A percentile compares a stretch with the other conserved stretches of the same genome.
Evolutionary conservation across 768 basidiomycete species (phyloP).

Genomic region (Boletus rubroflammeus): DNA sequence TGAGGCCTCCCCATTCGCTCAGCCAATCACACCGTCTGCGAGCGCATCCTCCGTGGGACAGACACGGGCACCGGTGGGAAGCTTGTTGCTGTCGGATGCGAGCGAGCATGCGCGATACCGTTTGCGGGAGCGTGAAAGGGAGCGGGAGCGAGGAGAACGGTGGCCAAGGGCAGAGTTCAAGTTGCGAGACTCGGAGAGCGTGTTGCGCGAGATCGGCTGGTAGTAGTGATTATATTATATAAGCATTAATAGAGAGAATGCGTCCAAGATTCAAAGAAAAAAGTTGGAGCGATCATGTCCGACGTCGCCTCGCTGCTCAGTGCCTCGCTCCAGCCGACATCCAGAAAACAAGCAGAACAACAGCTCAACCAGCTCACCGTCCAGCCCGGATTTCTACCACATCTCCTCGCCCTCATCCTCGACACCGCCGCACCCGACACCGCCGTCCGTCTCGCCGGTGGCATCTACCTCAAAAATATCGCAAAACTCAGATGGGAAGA

Average conservation of each 20-base stretch:
- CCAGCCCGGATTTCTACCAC: constrained; percentile 75
- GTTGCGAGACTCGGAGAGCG: constrained; percentile 20
- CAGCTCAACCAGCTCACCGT: constrained; percentile 61
- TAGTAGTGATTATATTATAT: too few species aligned
- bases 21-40: not conserved
- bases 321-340: constrained; percentile 64
- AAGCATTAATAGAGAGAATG: too few species aligned
- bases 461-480: constrained; percentile 90
- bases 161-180: constrained; percentile 1
- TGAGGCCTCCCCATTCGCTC: constrained; percentile 1
- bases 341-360: constrained; percentile 79
- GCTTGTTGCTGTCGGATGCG: constrained; percentile 19
- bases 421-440: constrained; percentile 59
- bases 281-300: constrained; percentile 54
- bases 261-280: too few species aligned
- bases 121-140: constrained; percentile 19
- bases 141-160: constrained; percentile 9
- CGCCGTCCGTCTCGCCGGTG: constrained; percentile 75
- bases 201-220: constrained; percentile 22
- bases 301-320: constrained; percentile 67
- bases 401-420: constrained; percentile 77
- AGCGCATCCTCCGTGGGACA: not conserved
- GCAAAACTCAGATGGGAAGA: constrained; percentile 88
- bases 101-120: constrained; percentile 23
- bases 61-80: constrained; percentile 2